Conservation (phyloP, 2,329 filamentous ascomycete genomes). For the Grosmannia penicillata region DNA sequence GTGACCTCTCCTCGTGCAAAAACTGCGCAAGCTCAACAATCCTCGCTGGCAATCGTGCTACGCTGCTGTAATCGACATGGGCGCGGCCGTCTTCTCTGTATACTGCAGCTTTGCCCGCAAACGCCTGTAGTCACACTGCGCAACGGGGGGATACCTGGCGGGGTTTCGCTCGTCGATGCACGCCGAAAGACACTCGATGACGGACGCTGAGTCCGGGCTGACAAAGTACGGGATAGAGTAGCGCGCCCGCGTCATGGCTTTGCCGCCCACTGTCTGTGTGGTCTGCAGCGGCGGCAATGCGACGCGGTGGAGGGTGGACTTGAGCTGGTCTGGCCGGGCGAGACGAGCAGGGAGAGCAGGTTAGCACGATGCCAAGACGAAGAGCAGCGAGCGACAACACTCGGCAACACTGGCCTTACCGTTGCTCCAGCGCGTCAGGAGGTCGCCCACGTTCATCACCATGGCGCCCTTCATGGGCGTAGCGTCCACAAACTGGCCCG, state of each 20-base stretch:
- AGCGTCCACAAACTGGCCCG: conserved; percentile 23
- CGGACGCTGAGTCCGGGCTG: conserved; percentile 27
- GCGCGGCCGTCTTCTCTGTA: no score
- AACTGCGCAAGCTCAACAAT: no score
- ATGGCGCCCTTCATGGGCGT: conserved; percentile 16
- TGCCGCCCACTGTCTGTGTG: conserved; percentile 19
- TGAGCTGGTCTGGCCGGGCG: no score
- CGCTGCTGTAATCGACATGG: no score
- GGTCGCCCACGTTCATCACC: conserved; percentile 26
- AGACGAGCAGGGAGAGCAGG: no score
- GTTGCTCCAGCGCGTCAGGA: conserved; percentile 25
- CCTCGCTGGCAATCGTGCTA: no score
- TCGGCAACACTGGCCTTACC: no score
- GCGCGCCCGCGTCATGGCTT: conserved; percentile 30
- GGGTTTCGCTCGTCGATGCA: conserved; percentile 25
- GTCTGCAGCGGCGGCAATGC: conserved; percentile 5
- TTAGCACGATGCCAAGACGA: no score
- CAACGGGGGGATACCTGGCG: conserved; percentile 34
- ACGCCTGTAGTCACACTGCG: no score
- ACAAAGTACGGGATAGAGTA: conserved; percentile 48
- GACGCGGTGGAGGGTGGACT: conserved; percentile 9
- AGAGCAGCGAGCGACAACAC: no score
- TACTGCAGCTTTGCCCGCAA: no score
- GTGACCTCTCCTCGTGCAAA: no score
- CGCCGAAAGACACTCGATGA: conserved; percentile 35